Base-by-base conservation (phyloP, 129 eudicot genomes). In the Pulicaria dysenterica region DNA sequence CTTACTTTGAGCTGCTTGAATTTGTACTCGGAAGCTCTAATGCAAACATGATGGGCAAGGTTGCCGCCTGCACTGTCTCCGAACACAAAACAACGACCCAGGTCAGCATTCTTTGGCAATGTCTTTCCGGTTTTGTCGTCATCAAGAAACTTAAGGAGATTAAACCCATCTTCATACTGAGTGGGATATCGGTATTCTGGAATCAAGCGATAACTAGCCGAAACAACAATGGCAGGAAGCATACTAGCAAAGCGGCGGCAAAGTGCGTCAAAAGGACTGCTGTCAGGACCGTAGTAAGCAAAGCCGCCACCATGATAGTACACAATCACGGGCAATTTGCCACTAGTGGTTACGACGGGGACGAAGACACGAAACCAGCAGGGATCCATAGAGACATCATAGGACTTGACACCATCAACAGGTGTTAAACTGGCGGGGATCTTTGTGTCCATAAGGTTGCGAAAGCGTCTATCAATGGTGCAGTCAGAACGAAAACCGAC, bases 251-350 rank as follows among this genome's bases (percentile, higher is more conserved):
- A 58, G 1, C 76, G 65, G 14, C 72, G 72, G 54, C 79, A 67
- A 1, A 80, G 38, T 44, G 8, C 59, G 67, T 80, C 76, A 36
- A 49, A 67, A 1, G 76, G 13, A 3, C 10, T 34, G 13, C 67
- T 47, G 24, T 38, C 62, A 5, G 80, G 56, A 39, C 64, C 48
- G 49, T 41, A 51, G 31, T 16, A 74, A 7, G 53, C 65, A 42
- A 67, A 80, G 2, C 84, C 84, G 14, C 84, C 84, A 38, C 84
- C 84, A 51, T 80, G 84, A 60, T 73, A 73, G 67, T 67, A 60
- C 9, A 80, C 57, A 44, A 80, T 43, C 14, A 80, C 51, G 5
- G 84, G 84, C 13, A 68, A 73, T 50, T 40, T 39, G 46, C 2
- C 64, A 24, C 31, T 24, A 13, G 45, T 7, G 37, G 64, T 37